These are phyloP conservation scores for Eutrema salsugineum DNA, from an alignment of 441 rosid genomes.

Conservation along the genomic window DNA sequence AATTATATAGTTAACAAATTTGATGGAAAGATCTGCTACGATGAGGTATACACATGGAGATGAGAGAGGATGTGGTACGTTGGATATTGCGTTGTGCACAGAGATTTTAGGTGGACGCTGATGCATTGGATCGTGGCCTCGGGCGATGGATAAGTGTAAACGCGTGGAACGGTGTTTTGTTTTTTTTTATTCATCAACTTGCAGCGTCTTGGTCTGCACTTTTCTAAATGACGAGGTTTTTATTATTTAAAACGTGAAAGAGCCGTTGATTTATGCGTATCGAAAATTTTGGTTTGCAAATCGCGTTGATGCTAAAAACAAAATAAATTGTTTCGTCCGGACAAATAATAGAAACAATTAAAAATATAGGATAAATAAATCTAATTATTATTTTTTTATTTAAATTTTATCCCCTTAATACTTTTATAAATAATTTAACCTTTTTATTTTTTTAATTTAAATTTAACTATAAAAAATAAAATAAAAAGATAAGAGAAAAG, in stretches of 20 bases:
- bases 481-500: too few relatives aligned
- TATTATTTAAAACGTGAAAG: background rate
- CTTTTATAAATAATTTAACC: too few relatives aligned
- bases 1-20: background rate
- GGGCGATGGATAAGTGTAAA: constrained; percentile 6
- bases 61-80: background rate
- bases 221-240: background rate
- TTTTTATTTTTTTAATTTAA: too few relatives aligned
- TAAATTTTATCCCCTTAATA: too few relatives aligned
- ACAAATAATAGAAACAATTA: too few relatives aligned
- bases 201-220: background rate
- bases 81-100: background rate
- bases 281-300: too few relatives aligned
- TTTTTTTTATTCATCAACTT: background rate
- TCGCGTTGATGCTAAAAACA: too few relatives aligned
- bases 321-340: too few relatives aligned
- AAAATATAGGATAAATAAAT: too few relatives aligned
- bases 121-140: background rate
- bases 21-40: background rate
- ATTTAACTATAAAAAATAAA: too few relatives aligned
- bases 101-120: background rate
- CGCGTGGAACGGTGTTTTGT: constrained; percentile 4
- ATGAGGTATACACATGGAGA: background rate
- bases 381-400: too few relatives aligned
- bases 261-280: background rate